Base-by-base conservation (phyloP, 306 rosid species). In the Sesbania bispinosa region DNA sequence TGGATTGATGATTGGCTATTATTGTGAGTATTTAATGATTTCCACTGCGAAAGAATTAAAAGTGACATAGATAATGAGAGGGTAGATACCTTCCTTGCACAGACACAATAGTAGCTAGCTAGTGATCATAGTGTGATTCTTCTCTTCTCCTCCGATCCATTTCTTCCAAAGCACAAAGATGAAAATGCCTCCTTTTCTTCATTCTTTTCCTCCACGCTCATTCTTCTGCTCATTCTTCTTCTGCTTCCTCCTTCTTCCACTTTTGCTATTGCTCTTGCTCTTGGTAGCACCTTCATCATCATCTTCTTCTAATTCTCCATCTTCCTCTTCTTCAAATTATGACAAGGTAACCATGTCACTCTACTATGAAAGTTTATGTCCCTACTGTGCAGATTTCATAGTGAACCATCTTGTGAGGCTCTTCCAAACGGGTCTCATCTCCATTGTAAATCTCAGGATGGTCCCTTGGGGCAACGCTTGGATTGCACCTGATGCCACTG, bases 381-480 rank as follows among this genome's bases (percentile, higher is more conserved):
- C 98, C 0, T 93, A 45, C 39, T 93, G 98, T 77, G 97, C 89
- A 1, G 87, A 93, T 33, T 93, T 93, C 89, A 80, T 88, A 50
- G 96, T 84, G 16, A 88, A 90, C 58, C 85, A 81, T 77, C 70
- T 93, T 23, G 88, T 61, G 63, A 83, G 69, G 72, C 55, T 90
- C 82, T 93, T 93, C 78, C 80, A 84, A 78, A 90, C 83, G 3
- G 94, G 81, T 4, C 90, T 93, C 2, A 84, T 86, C 83, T 80
- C 89, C 77, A 39, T 81, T 79, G 85, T 90, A 13, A 58, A 88
- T 71, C 97, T 93, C 78, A 83, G 92, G 51, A 8, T 93, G 94
- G 21, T 87, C 23, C 97, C 98, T 14, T 93, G 98, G 97, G 98
- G 98, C 10, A 93, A 93, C 10, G 87, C 98, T 55, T 69, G 80